Conservation (phyloP, 1,284 basidiomycete species). For the Coriolopsis trogii region DNA sequence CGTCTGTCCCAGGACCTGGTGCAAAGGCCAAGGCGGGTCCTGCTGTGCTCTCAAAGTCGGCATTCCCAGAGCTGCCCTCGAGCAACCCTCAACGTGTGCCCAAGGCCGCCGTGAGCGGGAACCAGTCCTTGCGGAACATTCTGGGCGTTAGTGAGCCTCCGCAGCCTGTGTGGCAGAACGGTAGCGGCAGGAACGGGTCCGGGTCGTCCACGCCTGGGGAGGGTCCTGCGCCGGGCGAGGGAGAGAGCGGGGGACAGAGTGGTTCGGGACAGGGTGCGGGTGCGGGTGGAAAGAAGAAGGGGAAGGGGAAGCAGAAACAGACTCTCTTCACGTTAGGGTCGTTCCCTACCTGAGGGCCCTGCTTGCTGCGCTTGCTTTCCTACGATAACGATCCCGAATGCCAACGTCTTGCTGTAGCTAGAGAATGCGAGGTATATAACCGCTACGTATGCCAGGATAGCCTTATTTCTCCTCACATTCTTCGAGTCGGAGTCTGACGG, state of each 20-base stretch:
- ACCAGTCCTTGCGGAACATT: constrained; percentile 72
- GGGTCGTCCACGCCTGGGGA: constrained; percentile 43
- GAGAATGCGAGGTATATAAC: no score
- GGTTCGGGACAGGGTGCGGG: constrained; percentile 4
- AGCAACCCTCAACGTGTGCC: constrained; percentile 38
- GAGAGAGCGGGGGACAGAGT: constrained; percentile 9
- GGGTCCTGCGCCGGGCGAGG: constrained; percentile 21
- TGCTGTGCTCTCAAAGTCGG: constrained; percentile 52
- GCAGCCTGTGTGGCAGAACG: constrained; percentile 51
- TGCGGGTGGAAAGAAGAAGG: constrained; percentile 66
- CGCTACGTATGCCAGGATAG: no score
- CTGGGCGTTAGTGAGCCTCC: constrained; percentile 55
- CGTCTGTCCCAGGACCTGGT: constrained; percentile 33
- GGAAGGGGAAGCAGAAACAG: constrained; percentile 84
- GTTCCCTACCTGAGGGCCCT: constrained; percentile 50
- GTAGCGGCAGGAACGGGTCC: constrained; percentile 59
- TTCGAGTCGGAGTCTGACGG: no score
- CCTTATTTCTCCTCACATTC: no score
- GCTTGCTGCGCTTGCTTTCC: not conserved
- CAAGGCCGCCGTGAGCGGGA: constrained; percentile 63
- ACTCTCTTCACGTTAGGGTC: constrained; percentile 73
- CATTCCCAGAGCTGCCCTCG: constrained; percentile 75
- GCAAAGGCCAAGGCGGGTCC: constrained; percentile 36
- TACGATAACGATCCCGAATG: not conserved
- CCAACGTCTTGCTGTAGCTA: no score